Evolutionary conservation across 1,284 basidiomycete genomes (phyloP), one percentile per base, ranked within the genome.

Genomic region (Sanghuangporus weigelae): DNA sequence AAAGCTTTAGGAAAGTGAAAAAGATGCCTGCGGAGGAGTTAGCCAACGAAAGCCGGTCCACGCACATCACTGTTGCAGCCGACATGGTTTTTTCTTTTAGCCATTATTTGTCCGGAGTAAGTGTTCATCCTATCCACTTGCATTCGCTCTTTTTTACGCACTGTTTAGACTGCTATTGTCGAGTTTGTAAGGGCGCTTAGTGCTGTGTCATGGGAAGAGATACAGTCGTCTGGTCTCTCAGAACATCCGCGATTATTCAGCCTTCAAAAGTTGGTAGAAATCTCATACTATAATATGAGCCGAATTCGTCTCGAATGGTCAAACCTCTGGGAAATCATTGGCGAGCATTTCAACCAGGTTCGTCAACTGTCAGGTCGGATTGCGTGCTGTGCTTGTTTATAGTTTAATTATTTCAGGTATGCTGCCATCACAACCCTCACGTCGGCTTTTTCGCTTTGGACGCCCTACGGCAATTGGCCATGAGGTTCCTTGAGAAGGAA

Each of bases 221-320:
- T 99, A 59, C 95, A 98, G 74, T 96, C 95, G 0, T 98, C 96
- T 0, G 95, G 96, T 23, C 78, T 95, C 48, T 96, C 95, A 7
- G 90, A 95, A 68, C 90, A 94, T 71, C 97, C 97, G 2, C 87
- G 97, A 54, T 81, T 98, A 64, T 99, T 99, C 81, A 98, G 96
- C 75, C 78, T 99, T 67, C 97, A 99, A 75, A 99, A 99, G 78
- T 81, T 99, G 53, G 97, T 99, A 55, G 97, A 99, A 74, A 99
- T 99, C 68, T 97, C 95, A 23, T 99, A 99, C 77, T 99, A 99
- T 80, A 99, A 99, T 78, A 99, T 99, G 97, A 90, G 83, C 66
- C 91, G 97, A 64, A 99, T 99, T 73, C 93, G 97, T 75, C 80
- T 99, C 64, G 97, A 99, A 74, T 99, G 97, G 97, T 96, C 94